Percentiles rank a stretch among this genome's conserved stretches.
These are phyloP conservation scores for Melastoma malabathricum DNA, from an alignment of 345 rosid species.

Conservation along the genomic window DNA sequence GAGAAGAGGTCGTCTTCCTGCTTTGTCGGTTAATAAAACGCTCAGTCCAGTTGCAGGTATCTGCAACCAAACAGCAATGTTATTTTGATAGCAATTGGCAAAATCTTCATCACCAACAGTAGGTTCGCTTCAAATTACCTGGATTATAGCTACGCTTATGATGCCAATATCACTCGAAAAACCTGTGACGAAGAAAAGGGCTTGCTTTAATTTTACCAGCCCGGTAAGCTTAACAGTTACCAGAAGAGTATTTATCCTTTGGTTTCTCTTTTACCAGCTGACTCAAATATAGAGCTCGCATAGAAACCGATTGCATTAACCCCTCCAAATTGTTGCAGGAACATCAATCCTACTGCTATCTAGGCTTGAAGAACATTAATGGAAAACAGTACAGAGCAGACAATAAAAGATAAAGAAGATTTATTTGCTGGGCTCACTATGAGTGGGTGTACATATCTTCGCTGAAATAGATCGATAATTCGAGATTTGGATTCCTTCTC, in stretches of 20 bases:
- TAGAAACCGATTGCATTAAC: slow-evolving; percentile 27
- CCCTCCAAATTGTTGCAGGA: slow-evolving; percentile 52
- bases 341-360: slow-evolving; percentile 57
- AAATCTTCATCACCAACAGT: background rate
- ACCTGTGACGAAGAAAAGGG: slow-evolving; percentile 7
- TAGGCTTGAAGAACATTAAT: slow-evolving; percentile 5
- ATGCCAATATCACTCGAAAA: slow-evolving; percentile 30
- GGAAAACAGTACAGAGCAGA: slow-evolving; percentile 1
- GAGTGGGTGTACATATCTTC: slow-evolving; percentile 36
- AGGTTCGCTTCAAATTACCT: background rate
- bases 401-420: background rate
- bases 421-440: slow-evolving; percentile 21
- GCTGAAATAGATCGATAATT: slow-evolving; percentile 35
- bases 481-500: slow-evolving; percentile 16
- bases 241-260: background rate
- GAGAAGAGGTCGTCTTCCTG: slow-evolving; percentile 1
- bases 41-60: background rate
- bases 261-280: slow-evolving; percentile 26
- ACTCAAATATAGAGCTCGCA: slow-evolving; percentile 28
- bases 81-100: background rate
- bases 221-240: background rate
- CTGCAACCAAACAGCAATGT: slow-evolving; percentile 1
- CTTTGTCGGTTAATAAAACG: background rate
- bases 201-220: background rate
- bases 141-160: slow-evolving; percentile 19